These are phyloP conservation scores for Coemansia sp. DNA, from an alignment of 192 early-diverging fungal genomes.

Conservation along the genomic window DNA sequence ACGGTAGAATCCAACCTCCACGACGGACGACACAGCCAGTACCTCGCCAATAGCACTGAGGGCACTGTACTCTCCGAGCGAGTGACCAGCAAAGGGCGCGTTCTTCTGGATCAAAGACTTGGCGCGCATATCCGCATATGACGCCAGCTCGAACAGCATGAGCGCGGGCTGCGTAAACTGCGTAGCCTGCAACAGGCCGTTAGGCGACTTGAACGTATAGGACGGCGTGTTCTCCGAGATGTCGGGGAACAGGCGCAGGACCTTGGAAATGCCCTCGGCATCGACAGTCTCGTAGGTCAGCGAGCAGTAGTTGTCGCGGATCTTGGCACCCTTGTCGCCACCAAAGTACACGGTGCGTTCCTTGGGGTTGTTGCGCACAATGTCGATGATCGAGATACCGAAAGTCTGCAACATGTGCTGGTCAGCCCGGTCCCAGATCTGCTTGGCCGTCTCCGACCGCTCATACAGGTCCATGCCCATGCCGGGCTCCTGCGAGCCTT, in stretches of 20 bases:
- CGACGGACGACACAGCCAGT: conserved; percentile 77
- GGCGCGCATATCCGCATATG: conserved; percentile 87
- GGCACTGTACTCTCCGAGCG: conserved; percentile 93
- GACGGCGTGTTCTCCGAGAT: conserved; percentile 78
- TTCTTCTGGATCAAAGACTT: conserved; percentile 87
- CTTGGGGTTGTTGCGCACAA: conserved; percentile 58
- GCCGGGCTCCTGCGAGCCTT: conserved; percentile 94
- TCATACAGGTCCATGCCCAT: conserved; percentile 96
- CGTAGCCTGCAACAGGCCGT: conserved; percentile 87
- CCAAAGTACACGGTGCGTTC: conserved; percentile 63
- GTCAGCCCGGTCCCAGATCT: conserved; percentile 93
- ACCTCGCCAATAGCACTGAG: conserved; percentile 90
- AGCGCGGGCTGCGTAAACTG: conserved; percentile 95
- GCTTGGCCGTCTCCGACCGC: conserved; percentile 77
- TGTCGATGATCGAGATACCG: conserved; percentile 58
- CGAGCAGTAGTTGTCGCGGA: conserved; percentile 66
- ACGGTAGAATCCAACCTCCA: conserved; percentile 96
- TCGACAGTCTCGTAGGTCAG: conserved; percentile 91
- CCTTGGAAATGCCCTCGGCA: conserved; percentile 72
- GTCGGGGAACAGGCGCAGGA: conserved; percentile 84
- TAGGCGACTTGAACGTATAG: conserved; percentile 87
- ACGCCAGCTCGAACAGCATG: conserved; percentile 90
- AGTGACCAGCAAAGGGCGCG: conserved; percentile 93
- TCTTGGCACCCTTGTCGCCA: conserved; percentile 48
- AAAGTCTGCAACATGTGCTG: conserved; percentile 82